Evolutionary conservation across 305 asterid genomes (phyloP), one percentile per base, ranked within the genome.

Genomic region (Andrographis paniculata): DNA sequence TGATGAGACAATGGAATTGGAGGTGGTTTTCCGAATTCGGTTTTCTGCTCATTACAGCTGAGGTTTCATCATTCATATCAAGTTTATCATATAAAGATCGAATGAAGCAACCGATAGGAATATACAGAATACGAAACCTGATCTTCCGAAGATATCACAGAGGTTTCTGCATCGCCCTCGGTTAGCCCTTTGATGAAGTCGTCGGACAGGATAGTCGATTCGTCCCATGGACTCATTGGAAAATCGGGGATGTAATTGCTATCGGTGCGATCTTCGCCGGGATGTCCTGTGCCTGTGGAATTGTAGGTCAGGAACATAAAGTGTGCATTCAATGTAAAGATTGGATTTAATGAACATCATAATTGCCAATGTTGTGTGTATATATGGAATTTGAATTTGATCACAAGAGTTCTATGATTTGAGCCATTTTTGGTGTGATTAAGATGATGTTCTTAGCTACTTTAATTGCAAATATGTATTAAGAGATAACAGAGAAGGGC

Each of bases 11-110:
- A 21, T 10, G 23, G 20, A 42, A 9, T 6, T 10, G 3, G n/a
- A 2, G 21, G 48, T 11, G 5, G 10, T 12, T 3, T 42, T 17
- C 48, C 48, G 18, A n/a, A 3, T 42, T 42, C 48, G 6, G 8
- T 42, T 4, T 21, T 42, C 48, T 42, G 48, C 48, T 42, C 6
- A 42, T 42, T 21, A 42, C 22, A 42, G 22, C 9, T 5, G n/a
- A 7, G 18, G 5, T 4, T 17, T 17, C n/a, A 42, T 15, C 21
- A 17, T 9, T 16, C 10, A 5, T 7, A 17, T 17, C 1, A 16
- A 42, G 7, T 9, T 33, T 6, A 33, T 33, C n/a, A 2, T 33
- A 33, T 5, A 6, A 33, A 33, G n/a, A 10, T 33, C n/a, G 38
- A 42, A 42, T 18, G 21, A n/a, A n/a, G n/a, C n/a, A n/a, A n/a